Evolutionary conservation across 208 protist species (phyloP).

Genomic region (Strigomonas oncopelti): DNA sequence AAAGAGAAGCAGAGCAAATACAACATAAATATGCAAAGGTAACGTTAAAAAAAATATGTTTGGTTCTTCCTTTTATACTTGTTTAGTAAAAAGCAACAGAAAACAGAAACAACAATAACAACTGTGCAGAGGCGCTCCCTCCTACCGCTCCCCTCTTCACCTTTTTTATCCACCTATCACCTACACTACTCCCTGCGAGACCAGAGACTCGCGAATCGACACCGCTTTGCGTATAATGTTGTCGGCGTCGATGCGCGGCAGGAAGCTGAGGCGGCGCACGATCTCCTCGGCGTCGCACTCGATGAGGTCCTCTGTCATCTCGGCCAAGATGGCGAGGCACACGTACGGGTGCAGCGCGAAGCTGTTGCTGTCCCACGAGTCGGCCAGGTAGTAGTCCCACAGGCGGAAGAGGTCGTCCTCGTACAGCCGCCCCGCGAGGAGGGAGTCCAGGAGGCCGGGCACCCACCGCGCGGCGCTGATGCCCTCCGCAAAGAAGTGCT

Average conservation of each 20-base stretch:
- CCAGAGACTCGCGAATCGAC: slow-evolving; percentile 64
- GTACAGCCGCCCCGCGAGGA: slow-evolving; percentile 71
- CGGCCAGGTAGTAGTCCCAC: slow-evolving; percentile 80
- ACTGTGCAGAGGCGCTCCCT: too few species aligned
- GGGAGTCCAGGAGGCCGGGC: slow-evolving; percentile 54
- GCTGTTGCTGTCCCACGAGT: slow-evolving; percentile 27
- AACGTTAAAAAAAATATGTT: slow-evolving; percentile 6
- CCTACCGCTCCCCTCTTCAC: too few species aligned
- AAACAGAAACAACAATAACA: not conserved
- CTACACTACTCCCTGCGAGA: slow-evolving; percentile 23
- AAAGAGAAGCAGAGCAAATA: slow-evolving; percentile 3
- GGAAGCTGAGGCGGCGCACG: slow-evolving; percentile 53
- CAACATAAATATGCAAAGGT: not conserved
- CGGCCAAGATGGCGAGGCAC: slow-evolving; percentile 64
- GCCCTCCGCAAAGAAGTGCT: slow-evolving; percentile 72
- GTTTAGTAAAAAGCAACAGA: not conserved
- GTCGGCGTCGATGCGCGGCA: slow-evolving; percentile 72
- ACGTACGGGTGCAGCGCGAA: slow-evolving; percentile 76
- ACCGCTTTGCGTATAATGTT: slow-evolving; percentile 71
- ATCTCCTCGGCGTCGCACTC: slow-evolving; percentile 71
- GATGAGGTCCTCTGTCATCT: slow-evolving; percentile 82
- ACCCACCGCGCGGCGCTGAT: slow-evolving; percentile 72
- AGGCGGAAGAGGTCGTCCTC: slow-evolving; percentile 67
- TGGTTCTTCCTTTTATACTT: too few species aligned
- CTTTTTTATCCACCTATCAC: not conserved